A percentile compares a stretch with the other conserved stretches of the same genome.
phyloP scores from a whole-genome alignment of 495 filamentous ascomycete genomes.

The Pseudoneurospora amorphoporcata region DNA sequence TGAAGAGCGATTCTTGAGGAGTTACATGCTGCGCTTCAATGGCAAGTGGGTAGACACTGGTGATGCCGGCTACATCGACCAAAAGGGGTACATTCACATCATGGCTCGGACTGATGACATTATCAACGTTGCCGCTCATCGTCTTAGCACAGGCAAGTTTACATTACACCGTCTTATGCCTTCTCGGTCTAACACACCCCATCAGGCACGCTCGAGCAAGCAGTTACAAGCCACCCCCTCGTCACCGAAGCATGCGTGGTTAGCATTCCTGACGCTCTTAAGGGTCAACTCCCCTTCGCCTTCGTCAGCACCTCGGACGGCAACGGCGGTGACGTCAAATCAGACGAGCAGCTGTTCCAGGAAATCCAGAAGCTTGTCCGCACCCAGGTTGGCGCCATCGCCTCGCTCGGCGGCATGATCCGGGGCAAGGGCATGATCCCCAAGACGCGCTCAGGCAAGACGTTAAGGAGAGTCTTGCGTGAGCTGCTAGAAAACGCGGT shows the following conservation, averaged over 20 bases:
- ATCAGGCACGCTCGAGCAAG: slow-evolving; percentile 78
- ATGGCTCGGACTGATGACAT: slow-evolving; percentile 86
- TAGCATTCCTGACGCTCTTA: slow-evolving; percentile 71
- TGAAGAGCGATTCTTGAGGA: slow-evolving; percentile 68
- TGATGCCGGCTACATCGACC: slow-evolving; percentile 77
- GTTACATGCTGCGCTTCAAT: slow-evolving; percentile 70
- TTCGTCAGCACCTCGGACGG: slow-evolving; percentile 50
- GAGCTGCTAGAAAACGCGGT: slow-evolving; percentile 67
- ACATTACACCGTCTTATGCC: neutral
- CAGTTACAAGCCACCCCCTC: slow-evolving; percentile 65
- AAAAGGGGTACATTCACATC: slow-evolving; percentile 73
- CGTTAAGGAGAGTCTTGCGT: slow-evolving; percentile 64
- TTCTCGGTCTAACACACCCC: neutral
- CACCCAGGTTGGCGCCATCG: slow-evolving; percentile 81
- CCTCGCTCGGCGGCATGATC: slow-evolving; percentile 72
- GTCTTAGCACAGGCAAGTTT: slow-evolving; percentile 72
- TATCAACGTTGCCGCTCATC: slow-evolving; percentile 90
- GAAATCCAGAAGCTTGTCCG: slow-evolving; percentile 59
- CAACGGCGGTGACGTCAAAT: slow-evolving; percentile 21
- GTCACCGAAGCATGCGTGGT: slow-evolving; percentile 79
- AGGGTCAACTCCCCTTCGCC: slow-evolving; percentile 86
- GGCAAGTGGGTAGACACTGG: slow-evolving; percentile 84
- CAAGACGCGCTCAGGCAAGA: slow-evolving; percentile 84
- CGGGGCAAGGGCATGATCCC: slow-evolving; percentile 84
- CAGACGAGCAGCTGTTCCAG: slow-evolving; percentile 33